Base-by-base conservation (phyloP, 495 filamentous ascomycete genomes). In the Aspergillus coremiiformis region DNA sequence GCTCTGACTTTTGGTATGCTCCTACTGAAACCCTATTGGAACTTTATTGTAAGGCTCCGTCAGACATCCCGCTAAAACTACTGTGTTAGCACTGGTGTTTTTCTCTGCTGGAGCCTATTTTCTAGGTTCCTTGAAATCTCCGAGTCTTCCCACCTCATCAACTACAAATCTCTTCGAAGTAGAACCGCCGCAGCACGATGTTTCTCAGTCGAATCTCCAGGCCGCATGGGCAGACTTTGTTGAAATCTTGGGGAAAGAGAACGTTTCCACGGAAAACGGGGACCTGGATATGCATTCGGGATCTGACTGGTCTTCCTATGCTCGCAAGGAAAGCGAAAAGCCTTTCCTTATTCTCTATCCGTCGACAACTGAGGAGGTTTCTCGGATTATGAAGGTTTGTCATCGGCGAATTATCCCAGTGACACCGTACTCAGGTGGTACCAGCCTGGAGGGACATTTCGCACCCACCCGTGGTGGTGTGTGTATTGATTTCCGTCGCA, bases 151-250 rank as follows among this genome's bases (percentile, higher is more conserved):
- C 4, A 75, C 77, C 7, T 65, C 77, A 8, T 96, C 94, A 12
- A 95, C 90, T n/a, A 70, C 80, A 0, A 78, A 85, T 5, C 80
- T 97, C 17, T 64, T 66, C 35, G 73, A 78, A 22, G 69, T 83
- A 20, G 73, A 68, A 5, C 68, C 82, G 0, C 86, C 85, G 0
- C 70, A 73, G 52, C 88, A 94, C 63, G 81, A 96, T 59, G 77
- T 82, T 43, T 78, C 82, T 26, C 79, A 78, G 45, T 74, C 80
- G 15, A 93, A 91, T 60, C 79, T 97, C 33, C 85, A 97, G 71
- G 89, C 94, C 8, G 89, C 92, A 3, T 98, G 94, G 93, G 74
- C 85, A 5, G 93, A 98, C 66, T 91, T 97, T 61, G 82, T 84
- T 35, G 78, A 79, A 23, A 85, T 98, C 17, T 78, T 97, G 8